Percentiles rank a stretch among this genome's conserved stretches.
phyloP scores from a whole-genome alignment of 768 basidiomycete genomes.

The Psilocybe azurescens region DNA sequence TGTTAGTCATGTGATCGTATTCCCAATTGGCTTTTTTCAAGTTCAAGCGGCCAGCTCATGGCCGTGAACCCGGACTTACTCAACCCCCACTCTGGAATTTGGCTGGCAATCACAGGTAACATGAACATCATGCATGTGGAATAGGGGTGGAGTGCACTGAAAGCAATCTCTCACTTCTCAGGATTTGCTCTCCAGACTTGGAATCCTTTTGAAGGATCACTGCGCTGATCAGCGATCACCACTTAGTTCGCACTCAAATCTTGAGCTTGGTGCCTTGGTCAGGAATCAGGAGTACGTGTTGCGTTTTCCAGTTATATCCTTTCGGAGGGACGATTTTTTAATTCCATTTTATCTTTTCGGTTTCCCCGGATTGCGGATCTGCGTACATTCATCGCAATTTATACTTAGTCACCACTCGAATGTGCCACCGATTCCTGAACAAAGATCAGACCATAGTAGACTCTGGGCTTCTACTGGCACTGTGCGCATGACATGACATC shows the following conservation, averaged over 20 bases:
- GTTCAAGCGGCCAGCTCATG: neutral
- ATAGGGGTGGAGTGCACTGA: no score
- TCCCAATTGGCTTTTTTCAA: neutral
- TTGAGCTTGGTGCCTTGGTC: neutral
- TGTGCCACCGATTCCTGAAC: no score
- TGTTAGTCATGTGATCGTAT: constrained; percentile 16
- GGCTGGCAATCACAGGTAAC: no score
- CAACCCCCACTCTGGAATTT: no score
- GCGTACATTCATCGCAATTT: neutral
- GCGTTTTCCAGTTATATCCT: neutral
- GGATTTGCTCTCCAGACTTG: neutral
- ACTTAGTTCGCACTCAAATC: no score
- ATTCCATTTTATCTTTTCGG: neutral
- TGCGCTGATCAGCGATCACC: neutral
- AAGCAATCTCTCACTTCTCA: neutral
- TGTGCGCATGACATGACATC: no score
- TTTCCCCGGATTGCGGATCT: constrained; percentile 2
- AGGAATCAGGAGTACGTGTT: neutral
- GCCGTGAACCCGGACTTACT: no score
- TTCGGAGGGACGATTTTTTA: neutral
- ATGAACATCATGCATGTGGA: no score
- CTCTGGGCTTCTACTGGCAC: no score
- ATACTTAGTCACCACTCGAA: neutral
- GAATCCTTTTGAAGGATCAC: neutral
- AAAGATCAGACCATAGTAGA: neutral